Evolutionary conservation across 164 flowering plant genomes (phyloP), one percentile per base, ranked within the genome.

Genomic region (Vitis cinerea): DNA sequence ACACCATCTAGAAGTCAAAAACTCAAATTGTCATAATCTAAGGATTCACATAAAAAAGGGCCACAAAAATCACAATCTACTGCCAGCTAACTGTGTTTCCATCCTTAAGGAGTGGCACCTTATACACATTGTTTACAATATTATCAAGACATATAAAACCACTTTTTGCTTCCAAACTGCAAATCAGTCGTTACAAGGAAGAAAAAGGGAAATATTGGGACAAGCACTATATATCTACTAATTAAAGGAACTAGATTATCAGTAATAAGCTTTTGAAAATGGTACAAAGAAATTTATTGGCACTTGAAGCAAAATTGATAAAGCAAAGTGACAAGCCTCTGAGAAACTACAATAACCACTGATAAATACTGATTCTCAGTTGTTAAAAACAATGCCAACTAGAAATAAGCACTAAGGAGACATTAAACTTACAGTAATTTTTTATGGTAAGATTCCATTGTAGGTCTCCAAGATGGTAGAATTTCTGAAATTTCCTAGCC

Each of bases 401-500:
- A n/a, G 2, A 17, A 27, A 55, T 64, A 47, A 64, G 52, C 17
- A 8, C 2, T 12, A 64, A 47, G 51, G 16, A 48, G n/a, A 54
- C 9, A 5, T 29, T 11, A 63, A 61, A 83, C 98, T 90, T 77
- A 92, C 98, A 81, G 44, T 50, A 83, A 64, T 75, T 81, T 77
- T 61, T 69, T 58, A 75, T 89, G 66, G 81, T 87, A 91, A 9
- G 78, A 62, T 65, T 90, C 97, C 91, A 93, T 86, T 30, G 90
- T 86, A 14, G 74, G 29, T 77, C 85, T 91, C 97, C 97, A 93
- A 56, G 55, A 66, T 53, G 93, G 91, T 71, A 88, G 65, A 59
- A 74, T 10, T 47, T 84, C 95, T 91, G 78, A 12, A 70, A 65
- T 67, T 61, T 63, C 78, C 79, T 64, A 72, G 73, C 66, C 77